These are phyloP conservation scores for Trichoderma breve DNA, from an alignment of 2,329 filamentous ascomycete genomes.

Conservation along the genomic window DNA sequence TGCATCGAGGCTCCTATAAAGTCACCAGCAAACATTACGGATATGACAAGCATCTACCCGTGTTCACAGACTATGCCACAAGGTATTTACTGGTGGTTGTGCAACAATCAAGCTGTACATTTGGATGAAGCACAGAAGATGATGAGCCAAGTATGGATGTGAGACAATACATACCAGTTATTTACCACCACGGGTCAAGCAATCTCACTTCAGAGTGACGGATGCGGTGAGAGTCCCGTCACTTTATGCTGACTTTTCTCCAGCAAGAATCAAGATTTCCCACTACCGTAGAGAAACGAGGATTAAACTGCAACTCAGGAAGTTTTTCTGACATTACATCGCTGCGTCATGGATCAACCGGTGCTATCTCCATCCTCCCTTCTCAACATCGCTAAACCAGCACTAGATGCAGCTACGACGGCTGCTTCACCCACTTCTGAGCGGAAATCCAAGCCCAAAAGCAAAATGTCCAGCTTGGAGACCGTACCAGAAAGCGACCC, in stretches of 20 bases:
- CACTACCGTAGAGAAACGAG: no score
- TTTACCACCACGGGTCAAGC: not conserved
- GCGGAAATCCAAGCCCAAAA: slow-evolving; percentile 23
- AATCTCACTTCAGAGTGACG: not conserved
- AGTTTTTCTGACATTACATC: not conserved
- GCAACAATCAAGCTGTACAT: not conserved
- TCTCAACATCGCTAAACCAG: not conserved
- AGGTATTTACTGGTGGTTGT: not conserved
- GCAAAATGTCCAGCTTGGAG: slow-evolving; percentile 27
- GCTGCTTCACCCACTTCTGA: slow-evolving; percentile 13
- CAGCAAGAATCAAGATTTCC: not conserved
- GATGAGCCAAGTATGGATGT: not conserved
- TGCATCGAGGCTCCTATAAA: not conserved
- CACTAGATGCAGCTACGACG: not conserved
- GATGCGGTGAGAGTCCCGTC: not conserved
- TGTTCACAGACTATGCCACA: not conserved
- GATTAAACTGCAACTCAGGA: not conserved
- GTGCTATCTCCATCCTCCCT: not conserved
- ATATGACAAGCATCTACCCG: not conserved
- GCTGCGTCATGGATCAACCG: not conserved
- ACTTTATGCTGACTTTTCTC: not conserved
- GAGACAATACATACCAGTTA: not conserved
- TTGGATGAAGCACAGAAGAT: not conserved
- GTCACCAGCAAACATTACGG: not conserved
- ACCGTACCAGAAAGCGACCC: slow-evolving; percentile 33